Evolutionary conservation across 2,329 filamentous ascomycete genomes (phyloP).

Genomic region (Aspergillus candidus): DNA sequence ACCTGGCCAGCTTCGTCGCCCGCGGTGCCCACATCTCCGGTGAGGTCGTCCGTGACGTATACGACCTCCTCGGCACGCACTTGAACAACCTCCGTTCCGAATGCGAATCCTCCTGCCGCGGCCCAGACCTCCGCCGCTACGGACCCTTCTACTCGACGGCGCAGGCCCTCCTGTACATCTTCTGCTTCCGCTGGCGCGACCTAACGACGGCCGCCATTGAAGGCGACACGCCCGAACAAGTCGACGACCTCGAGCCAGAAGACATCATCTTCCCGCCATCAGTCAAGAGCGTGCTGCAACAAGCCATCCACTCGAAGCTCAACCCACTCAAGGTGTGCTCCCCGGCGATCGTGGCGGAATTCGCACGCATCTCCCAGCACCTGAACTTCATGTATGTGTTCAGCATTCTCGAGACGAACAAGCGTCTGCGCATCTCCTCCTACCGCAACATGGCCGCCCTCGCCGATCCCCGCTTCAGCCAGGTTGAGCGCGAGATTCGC

Average conservation of each 20-base stretch:
- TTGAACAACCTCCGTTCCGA: conserved; percentile 67
- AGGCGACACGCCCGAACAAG: conserved; percentile 48
- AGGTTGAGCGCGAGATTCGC: conserved; percentile 50
- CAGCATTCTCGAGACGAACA: conserved; percentile 83
- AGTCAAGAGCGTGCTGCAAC: conserved; percentile 66
- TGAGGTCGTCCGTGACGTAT: conserved; percentile 73
- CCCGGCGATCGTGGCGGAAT: conserved; percentile 82
- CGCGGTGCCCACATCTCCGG: conserved; percentile 75
- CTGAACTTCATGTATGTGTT: conserved; percentile 87
- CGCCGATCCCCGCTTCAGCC: conserved; percentile 34
- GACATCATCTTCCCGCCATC: conserved; percentile 73
- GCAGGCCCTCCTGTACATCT: conserved; percentile 90
- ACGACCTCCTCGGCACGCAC: conserved; percentile 69
- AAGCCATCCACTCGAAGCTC: conserved; percentile 77
- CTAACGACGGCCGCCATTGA: conserved; percentile 57
- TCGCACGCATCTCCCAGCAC: conserved; percentile 79
- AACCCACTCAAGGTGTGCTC: conserved; percentile 96
- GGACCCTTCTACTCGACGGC: conserved; percentile 78
- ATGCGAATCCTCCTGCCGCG: conserved; percentile 68
- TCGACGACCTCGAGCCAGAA: conserved; percentile 54
- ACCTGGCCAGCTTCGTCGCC: conserved; percentile 90
- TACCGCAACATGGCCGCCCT: conserved; percentile 44
- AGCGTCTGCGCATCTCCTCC: conserved; percentile 73
- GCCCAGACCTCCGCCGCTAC: conserved; percentile 79
- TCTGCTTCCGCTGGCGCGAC: conserved; percentile 97